These are phyloP conservation scores for Megacollybia marginata DNA, from an alignment of 768 basidiomycete genomes.

Conservation along the genomic window DNA sequence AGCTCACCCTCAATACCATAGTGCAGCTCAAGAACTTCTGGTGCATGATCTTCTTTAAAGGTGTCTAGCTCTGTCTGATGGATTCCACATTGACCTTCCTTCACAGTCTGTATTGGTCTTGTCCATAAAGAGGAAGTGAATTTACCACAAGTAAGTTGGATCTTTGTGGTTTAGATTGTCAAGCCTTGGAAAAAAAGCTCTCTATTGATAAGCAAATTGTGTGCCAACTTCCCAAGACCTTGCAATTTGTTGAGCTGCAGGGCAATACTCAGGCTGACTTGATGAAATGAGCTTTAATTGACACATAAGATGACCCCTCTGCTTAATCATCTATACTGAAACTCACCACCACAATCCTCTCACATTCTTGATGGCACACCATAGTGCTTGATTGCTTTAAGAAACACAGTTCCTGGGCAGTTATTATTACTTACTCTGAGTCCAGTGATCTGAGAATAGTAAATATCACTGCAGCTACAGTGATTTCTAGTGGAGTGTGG, in stretches of 20 bases:
- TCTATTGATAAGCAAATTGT: not conserved
- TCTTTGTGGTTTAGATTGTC: not conserved
- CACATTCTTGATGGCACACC: not conserved
- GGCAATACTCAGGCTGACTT: too few species aligned
- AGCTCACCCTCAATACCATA: not conserved
- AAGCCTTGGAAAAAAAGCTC: not conserved
- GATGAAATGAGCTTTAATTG: too few species aligned
- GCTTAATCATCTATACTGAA: not conserved
- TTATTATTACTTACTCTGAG: not conserved
- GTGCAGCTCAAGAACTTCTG: not conserved
- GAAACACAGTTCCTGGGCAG: not conserved
- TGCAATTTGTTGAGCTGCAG: not conserved
- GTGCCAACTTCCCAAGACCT: not conserved
- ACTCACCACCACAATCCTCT: not conserved
- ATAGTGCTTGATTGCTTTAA: not conserved
- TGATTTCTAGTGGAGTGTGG: too few species aligned
- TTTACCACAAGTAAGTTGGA: not conserved
- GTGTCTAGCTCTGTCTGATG: not conserved
- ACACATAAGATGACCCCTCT: too few species aligned
- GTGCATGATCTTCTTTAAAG: not conserved
- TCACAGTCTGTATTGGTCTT: not conserved
- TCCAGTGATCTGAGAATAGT: not conserved
- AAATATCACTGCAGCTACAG: too few species aligned
- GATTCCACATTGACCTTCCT: not conserved
- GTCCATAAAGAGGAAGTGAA: not conserved